Conservation (phyloP, 495 filamentous ascomycete genomes). For the Penicillium waksmanii region DNA sequence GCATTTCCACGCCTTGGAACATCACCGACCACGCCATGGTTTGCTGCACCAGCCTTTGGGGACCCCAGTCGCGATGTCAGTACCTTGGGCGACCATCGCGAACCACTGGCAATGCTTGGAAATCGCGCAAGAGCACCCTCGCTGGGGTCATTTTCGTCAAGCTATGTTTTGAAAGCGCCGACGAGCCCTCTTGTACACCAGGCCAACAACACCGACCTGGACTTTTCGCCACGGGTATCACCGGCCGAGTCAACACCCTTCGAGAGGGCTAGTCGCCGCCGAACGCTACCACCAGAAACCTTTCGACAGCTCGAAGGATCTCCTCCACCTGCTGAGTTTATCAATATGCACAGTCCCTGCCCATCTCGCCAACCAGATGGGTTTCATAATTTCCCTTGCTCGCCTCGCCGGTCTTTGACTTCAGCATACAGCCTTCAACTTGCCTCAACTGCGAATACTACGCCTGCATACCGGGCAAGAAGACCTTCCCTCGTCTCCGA, state of each 20-base stretch:
- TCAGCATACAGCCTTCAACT: constrained; percentile 61
- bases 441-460: constrained; percentile 62
- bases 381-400: constrained; percentile 62
- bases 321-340: constrained; percentile 26
- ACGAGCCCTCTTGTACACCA: constrained; percentile 93
- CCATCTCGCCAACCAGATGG: constrained; percentile 49
- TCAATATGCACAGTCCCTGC: constrained; percentile 22
- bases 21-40: constrained; percentile 57
- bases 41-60: constrained; percentile 34
- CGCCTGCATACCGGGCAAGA: constrained; percentile 60
- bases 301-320: constrained; percentile 49
- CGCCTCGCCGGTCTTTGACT: constrained; percentile 75
- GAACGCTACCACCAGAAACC: constrained; percentile 63
- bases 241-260: constrained; percentile 35
- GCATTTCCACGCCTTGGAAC: constrained; percentile 37
- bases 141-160: constrained; percentile 76
- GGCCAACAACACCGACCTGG: constrained; percentile 83
- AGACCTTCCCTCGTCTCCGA: constrained; percentile 78
- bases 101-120: constrained; percentile 22
- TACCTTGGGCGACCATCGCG: constrained; percentile 20
- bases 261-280: constrained; percentile 56
- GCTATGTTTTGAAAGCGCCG: constrained; percentile 82
- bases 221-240: constrained; percentile 56
- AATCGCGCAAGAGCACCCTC: constrained; percentile 60
- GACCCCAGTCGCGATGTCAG: constrained; percentile 16